phyloP scores from a whole-genome alignment of 306 rosid genomes.

The Amphicarpaea edgeworthii region DNA sequence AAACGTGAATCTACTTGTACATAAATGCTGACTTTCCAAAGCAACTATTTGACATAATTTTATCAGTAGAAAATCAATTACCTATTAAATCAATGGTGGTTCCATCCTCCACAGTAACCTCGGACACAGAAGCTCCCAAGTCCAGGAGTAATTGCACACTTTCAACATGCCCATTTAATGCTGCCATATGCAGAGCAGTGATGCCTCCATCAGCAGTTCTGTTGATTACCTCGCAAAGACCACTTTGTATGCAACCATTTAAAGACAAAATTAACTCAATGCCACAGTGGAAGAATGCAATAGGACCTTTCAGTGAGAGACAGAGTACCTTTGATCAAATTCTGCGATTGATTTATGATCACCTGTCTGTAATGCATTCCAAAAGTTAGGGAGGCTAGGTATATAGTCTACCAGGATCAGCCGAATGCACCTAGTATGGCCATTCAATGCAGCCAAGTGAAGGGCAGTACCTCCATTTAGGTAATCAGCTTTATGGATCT shows the following conservation, averaged over 20 bases:
- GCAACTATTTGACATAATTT: slow-evolving; percentile 23
- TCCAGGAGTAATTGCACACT: slow-evolving; percentile 84
- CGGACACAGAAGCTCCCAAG: slow-evolving; percentile 88
- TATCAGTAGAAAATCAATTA: slow-evolving; percentile 43
- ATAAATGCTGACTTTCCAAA: slow-evolving; percentile 32
- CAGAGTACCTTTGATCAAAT: slow-evolving; percentile 70
- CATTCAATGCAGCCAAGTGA: slow-evolving; percentile 93
- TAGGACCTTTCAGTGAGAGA: slow-evolving; percentile 39
- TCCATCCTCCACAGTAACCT: slow-evolving; percentile 88
- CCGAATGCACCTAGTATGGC: slow-evolving; percentile 89
- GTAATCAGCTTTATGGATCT: slow-evolving; percentile 92
- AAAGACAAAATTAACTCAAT: slow-evolving; percentile 44
- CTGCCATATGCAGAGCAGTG: slow-evolving; percentile 97
- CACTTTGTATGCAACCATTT: slow-evolving; percentile 55
- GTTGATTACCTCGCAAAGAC: slow-evolving; percentile 70
- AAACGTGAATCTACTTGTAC: not conserved
- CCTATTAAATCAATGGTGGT: slow-evolving; percentile 90
- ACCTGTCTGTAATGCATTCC: slow-evolving; percentile 58
- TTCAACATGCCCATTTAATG: slow-evolving; percentile 91
- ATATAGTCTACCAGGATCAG: slow-evolving; percentile 83
- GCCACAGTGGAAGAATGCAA: slow-evolving; percentile 28
- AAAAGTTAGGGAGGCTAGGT: slow-evolving; percentile 76
- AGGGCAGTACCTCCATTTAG: slow-evolving; percentile 96
- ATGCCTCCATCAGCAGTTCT: slow-evolving; percentile 94
- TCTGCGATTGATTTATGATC: slow-evolving; percentile 60